A percentile compares a stretch with the other conserved stretches of the same genome.
Evolutionary conservation across 495 filamentous ascomycete genomes (phyloP).

Genomic region (Cryomyces antarcticus): DNA sequence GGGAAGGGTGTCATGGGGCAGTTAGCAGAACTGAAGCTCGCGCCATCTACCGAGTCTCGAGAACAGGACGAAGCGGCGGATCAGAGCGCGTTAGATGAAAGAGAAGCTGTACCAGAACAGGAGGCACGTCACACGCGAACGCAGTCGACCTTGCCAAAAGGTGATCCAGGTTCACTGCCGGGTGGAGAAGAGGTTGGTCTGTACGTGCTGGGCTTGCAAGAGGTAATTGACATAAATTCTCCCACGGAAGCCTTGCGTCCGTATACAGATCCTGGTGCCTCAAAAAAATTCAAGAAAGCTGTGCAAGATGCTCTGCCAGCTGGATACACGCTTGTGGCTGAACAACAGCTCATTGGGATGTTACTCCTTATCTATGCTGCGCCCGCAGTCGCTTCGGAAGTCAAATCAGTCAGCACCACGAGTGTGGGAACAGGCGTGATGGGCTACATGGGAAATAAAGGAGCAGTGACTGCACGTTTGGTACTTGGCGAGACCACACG

Average conservation of each 20-base stretch:
- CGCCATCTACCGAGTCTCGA: constrained; percentile 4
- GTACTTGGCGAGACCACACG: constrained; percentile 79
- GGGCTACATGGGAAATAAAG: constrained; percentile 94
- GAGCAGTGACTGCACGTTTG: constrained; percentile 61
- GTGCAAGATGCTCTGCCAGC: constrained; percentile 48
- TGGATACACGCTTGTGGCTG: constrained; percentile 56
- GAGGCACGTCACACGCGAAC: constrained; percentile 20
- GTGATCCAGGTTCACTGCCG: constrained; percentile 17
- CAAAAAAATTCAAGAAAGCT: constrained; percentile 60
- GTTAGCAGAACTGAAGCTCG: constrained; percentile 30
- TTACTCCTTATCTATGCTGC: constrained; percentile 73
- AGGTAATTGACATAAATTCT: constrained; percentile 71
- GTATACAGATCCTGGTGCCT: constrained; percentile 48
- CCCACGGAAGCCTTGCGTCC: constrained; percentile 41
- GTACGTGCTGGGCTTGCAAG: constrained; percentile 80
- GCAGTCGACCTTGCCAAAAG: constrained; percentile 18
- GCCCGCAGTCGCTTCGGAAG: constrained; percentile 43
- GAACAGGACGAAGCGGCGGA: constrained; percentile 1
- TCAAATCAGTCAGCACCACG: constrained; percentile 57
- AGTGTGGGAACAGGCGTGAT: constrained; percentile 72
- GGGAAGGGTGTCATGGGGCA: constrained; percentile 46
- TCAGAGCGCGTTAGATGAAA: constrained; percentile 1
- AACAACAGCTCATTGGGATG: constrained; percentile 72
- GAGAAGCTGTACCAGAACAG: constrained; percentile 23
- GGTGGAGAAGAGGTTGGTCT: constrained; percentile 52